phyloP scores from a whole-genome alignment of 106 monocot species.

The Vanilla planifolia region DNA sequence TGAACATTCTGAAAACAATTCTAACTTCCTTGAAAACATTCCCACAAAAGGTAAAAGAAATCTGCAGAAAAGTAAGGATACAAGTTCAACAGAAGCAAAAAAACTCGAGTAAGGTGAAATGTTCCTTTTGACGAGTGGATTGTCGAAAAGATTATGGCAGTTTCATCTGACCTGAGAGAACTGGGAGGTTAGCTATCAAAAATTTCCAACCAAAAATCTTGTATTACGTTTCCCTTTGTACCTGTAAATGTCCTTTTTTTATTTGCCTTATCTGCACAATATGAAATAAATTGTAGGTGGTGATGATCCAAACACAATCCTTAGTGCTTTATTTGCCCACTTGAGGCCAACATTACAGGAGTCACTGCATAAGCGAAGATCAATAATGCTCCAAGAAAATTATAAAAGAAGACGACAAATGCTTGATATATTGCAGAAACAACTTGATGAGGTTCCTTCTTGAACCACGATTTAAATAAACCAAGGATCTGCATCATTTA shows the following conservation, averaged over 20 bases:
- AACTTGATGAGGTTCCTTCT: constrained; percentile 72
- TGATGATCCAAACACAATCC: constrained; percentile 43
- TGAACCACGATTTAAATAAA: not conserved
- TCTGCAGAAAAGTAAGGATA: constrained; percentile 68
- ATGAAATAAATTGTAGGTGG: constrained; percentile 23
- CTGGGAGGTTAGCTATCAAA: constrained; percentile 58
- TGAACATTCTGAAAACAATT: constrained; percentile 44
- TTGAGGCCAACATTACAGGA: constrained; percentile 72
- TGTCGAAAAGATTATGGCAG: constrained; percentile 45
- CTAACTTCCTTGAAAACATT: constrained; percentile 41
- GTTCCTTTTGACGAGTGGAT: constrained; percentile 79
- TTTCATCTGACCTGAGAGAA: constrained; percentile 73
- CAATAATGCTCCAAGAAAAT: constrained; percentile 57
- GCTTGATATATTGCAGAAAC: constrained; percentile 72
- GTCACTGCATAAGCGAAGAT: constrained; percentile 65
- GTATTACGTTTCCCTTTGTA: not conserved
- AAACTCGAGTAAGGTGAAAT: constrained; percentile 39
- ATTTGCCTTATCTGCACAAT: not conserved
- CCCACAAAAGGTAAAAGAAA: constrained; percentile 66
- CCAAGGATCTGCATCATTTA: not conserved
- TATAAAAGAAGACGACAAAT: constrained; percentile 54
- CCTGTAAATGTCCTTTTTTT: not conserved
- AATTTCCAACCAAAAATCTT: not conserved
- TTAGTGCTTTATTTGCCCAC: constrained; percentile 41
- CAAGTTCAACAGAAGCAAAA: constrained; percentile 27